Evolutionary conservation across 2,329 filamentous ascomycete genomes (phyloP).

Genomic region (Colletotrichum chlorophyti): DNA sequence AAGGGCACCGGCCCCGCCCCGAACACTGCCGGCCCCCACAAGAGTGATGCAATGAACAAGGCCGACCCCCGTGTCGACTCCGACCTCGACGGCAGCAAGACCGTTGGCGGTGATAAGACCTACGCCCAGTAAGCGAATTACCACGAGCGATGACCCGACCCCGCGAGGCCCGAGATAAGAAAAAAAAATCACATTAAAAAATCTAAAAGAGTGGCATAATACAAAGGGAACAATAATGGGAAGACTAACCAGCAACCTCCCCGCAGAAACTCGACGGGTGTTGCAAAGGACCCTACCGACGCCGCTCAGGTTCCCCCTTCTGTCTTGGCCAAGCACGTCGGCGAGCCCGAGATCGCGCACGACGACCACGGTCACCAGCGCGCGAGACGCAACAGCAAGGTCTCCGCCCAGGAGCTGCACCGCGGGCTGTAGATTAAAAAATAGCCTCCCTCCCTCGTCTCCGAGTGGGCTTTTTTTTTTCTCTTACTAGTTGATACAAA

Average conservation of each 20-base stretch:
- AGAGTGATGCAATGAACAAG: slow-evolving; percentile 61
- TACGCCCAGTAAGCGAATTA: slow-evolving; percentile 43
- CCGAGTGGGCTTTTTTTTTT: not conserved
- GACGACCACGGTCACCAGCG: slow-evolving; percentile 50
- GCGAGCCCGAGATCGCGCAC: slow-evolving; percentile 53
- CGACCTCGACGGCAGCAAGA: slow-evolving; percentile 61
- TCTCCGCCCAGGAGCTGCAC: slow-evolving; percentile 55
- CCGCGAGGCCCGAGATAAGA: no score
- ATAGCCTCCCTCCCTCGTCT: no score
- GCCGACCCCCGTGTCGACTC: slow-evolving; percentile 62
- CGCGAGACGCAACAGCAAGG: slow-evolving; percentile 51
- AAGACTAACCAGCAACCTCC: slow-evolving; percentile 25
- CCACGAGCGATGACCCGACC: slow-evolving; percentile 12
- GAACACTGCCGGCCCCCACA: slow-evolving; percentile 51
- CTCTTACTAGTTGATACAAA: no score
- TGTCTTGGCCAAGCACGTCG: slow-evolving; percentile 54
- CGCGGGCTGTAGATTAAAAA: slow-evolving; percentile 50
- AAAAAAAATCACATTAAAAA: no score
- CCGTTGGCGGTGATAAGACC: slow-evolving; percentile 59
- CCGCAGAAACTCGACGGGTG: slow-evolving; percentile 24
- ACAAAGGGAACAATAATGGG: no score
- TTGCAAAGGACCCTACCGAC: slow-evolving; percentile 56
- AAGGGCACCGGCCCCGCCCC: slow-evolving; percentile 38
- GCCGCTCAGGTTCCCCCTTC: slow-evolving; percentile 65
- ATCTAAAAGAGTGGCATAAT: no score